Conservation (phyloP, 2,329 filamentous ascomycete species). For the Ambrosiella beaveri region DNA sequence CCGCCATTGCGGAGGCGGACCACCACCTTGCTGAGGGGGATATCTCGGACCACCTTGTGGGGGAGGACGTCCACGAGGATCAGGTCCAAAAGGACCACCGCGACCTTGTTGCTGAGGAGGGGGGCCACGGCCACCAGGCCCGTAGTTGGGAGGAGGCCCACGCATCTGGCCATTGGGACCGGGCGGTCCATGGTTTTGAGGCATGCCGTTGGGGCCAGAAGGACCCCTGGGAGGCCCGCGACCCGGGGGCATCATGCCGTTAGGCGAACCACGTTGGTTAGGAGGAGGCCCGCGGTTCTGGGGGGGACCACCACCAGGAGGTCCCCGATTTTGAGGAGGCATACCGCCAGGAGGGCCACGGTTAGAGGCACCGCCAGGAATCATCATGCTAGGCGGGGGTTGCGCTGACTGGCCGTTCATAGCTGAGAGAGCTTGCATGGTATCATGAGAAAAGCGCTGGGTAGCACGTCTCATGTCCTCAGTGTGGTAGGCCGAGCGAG, state of each 20-base stretch:
- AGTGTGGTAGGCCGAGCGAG: slow-evolving; percentile 44
- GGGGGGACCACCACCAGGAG: not conserved
- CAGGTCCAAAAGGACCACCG: not conserved
- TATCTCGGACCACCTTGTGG: slow-evolving; percentile 4
- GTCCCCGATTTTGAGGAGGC: slow-evolving; percentile 1
- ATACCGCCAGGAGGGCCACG: slow-evolving; percentile 1
- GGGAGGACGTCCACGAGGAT: slow-evolving; percentile 2
- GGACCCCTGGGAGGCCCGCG: not conserved
- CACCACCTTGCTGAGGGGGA: slow-evolving; percentile 3
- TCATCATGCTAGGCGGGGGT: not conserved
- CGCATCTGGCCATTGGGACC: slow-evolving; percentile 1
- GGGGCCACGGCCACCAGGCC: slow-evolving; percentile 4
- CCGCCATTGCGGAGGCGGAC: slow-evolving; percentile 10
- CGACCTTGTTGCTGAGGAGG: slow-evolving; percentile 5
- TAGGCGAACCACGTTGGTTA: not conserved
- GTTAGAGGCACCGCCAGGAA: not conserved
- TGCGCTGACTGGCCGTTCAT: not conserved
- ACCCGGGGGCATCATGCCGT: not conserved
- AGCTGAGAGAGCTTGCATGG: slow-evolving; percentile 46
- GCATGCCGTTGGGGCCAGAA: slow-evolving; percentile 5
- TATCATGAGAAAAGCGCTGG: slow-evolving; percentile 66
- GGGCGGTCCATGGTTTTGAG: slow-evolving; percentile 9
- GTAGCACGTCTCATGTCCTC: slow-evolving; percentile 66
- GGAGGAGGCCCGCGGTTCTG: slow-evolving; percentile 3
- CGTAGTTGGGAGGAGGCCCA: slow-evolving; percentile 7